These are phyloP conservation scores for Amaranthus tricolor DNA, from an alignment of 179 eudicot species.

Conservation along the genomic window DNA sequence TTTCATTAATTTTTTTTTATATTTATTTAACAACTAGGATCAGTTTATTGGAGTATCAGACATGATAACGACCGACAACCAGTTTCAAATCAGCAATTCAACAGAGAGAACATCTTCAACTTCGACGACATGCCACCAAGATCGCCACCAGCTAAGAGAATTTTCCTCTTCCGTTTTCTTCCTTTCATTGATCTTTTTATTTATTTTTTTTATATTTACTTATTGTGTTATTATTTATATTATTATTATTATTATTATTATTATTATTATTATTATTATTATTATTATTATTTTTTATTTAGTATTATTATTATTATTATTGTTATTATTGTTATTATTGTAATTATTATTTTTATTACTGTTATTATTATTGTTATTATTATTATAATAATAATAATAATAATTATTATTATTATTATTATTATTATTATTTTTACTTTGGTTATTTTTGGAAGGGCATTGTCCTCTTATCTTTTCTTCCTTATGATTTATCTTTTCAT, in stretches of 20 bases:
- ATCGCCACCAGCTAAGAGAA: neutral
- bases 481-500: too few species aligned
- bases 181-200: neutral
- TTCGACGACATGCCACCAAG: neutral
- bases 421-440: too few species aligned
- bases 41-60: neutral
- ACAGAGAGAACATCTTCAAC: too few species aligned
- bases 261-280: conserved; percentile 7
- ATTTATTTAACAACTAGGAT: too few species aligned
- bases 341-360: conserved; percentile 2
- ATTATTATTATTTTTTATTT: conserved; percentile 1
- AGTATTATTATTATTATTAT: conserved; percentile 5
- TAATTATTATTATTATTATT: conserved; percentile 2
- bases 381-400: neutral
- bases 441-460: neutral
- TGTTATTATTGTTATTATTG: conserved; percentile 2
- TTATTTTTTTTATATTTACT: neutral
- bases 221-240: neutral
- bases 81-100: too few species aligned
- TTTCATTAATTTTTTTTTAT: too few species aligned
- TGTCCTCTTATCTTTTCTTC: too few species aligned
- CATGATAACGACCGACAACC: too few species aligned
- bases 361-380: conserved; percentile 4
- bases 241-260: conserved; percentile 7
- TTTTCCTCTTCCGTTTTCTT: neutral